Evolutionary conservation across 331 rosid genomes (phyloP).

Genomic region (Rosa hybrid): DNA sequence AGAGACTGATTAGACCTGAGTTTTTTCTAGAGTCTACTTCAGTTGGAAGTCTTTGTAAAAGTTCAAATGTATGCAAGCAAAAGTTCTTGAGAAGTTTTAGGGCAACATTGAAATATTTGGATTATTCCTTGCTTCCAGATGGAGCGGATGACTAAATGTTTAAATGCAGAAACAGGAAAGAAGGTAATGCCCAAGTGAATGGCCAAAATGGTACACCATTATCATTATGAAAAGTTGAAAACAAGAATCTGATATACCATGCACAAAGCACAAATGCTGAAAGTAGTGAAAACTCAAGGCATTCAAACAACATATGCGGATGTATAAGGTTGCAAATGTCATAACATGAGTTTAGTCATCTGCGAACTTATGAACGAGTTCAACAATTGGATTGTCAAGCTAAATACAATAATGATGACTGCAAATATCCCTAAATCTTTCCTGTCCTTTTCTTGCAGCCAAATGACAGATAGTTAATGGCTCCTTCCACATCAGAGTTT

Average conservation of each 20-base stretch:
- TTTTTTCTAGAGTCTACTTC: no score
- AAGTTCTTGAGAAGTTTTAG: no score
- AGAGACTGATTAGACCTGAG: no score
- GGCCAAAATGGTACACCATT: background rate
- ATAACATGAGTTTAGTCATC: background rate
- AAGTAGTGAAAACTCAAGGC: background rate
- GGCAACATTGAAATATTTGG: no score
- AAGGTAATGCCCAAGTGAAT: background rate
- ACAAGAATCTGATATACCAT: background rate
- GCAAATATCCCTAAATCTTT: background rate
- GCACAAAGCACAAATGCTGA: background rate
- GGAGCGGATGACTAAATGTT: no score
- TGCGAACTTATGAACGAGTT: background rate
- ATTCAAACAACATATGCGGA: background rate
- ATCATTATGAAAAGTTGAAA: background rate
- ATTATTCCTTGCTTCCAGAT: no score
- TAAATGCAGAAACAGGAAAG: no score
- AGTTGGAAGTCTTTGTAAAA: no score
- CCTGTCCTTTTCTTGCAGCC: background rate
- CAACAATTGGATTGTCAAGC: background rate
- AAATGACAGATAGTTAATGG: constrained; percentile 8
- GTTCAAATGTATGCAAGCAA: no score
- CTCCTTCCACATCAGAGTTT: constrained; percentile 11
- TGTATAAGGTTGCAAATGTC: background rate
- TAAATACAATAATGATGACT: background rate